Conservation (phyloP, 2,329 filamentous ascomycete genomes). For the Orbilia blumenaviensis region DNA sequence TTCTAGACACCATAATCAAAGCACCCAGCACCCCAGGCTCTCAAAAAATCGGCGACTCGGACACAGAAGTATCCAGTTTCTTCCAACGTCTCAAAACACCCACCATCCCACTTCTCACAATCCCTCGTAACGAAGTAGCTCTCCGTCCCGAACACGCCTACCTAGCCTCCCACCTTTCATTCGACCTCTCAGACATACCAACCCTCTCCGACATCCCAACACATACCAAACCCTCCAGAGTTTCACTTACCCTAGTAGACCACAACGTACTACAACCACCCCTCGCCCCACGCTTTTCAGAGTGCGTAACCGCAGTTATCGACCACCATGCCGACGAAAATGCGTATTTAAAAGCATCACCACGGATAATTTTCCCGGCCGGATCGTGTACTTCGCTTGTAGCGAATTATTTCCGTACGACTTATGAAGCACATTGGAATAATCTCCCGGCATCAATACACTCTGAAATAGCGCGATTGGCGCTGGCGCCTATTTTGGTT, state of each 20-base stretch:
- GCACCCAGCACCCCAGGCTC: conserved; percentile 61
- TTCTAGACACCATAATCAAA: conserved; percentile 70
- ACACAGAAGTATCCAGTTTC: conserved; percentile 4
- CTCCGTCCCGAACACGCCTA: conserved; percentile 78
- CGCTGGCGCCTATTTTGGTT: conserved; percentile 75
- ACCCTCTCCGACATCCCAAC: conserved; percentile 69
- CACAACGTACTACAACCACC: conserved; percentile 71
- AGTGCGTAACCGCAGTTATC: conserved; percentile 72
- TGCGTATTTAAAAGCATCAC: conserved; percentile 60
- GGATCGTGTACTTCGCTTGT: conserved; percentile 80
- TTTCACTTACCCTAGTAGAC: conserved; percentile 69
- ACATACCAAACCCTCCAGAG: conserved; percentile 65
- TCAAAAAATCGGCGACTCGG: conserved; percentile 40
- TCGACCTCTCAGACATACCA: conserved; percentile 71
- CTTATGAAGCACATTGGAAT: conserved; percentile 64
- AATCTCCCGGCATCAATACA: conserved; percentile 58
- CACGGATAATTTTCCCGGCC: conserved; percentile 71
- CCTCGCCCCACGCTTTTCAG: conserved; percentile 61
- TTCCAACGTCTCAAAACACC: conserved; percentile 61
- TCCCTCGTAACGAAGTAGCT: conserved; percentile 72
- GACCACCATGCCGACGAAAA: conserved; percentile 83
- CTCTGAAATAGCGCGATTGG: conserved; percentile 71
- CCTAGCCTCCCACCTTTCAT: conserved; percentile 67
- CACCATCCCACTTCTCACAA: conserved; percentile 79
- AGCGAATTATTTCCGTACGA: conserved; percentile 67